Conservation (phyloP, 2,329 filamentous ascomycete species). For the Paraphaeosphaeria sporulosa region DNA sequence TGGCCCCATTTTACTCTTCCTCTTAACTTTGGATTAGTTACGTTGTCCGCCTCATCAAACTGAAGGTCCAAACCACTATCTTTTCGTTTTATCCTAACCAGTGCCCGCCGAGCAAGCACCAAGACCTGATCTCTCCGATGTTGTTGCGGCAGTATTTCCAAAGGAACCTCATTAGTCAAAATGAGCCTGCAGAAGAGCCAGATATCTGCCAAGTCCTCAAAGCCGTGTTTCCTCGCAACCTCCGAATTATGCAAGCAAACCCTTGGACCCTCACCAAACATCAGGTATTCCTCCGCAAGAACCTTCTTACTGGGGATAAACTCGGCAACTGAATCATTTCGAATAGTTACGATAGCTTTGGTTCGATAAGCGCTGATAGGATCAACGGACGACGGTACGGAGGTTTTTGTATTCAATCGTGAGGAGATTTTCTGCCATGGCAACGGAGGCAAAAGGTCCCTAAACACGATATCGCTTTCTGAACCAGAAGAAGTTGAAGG, state of each 20-base stretch:
- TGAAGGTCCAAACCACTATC: constrained; percentile 58
- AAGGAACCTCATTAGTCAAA: constrained; percentile 76
- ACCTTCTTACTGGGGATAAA: constrained; percentile 80
- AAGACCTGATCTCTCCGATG: constrained; percentile 67
- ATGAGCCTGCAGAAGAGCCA: constrained; percentile 85
- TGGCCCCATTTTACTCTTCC: constrained; percentile 63
- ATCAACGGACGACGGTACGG: constrained; percentile 44
- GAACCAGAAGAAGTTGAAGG: constrained; percentile 47
- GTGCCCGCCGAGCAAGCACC: constrained; percentile 71
- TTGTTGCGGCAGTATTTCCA: constrained; percentile 67
- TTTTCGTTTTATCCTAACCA: constrained; percentile 59
- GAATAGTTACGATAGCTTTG: constrained; percentile 77
- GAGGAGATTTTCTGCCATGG: constrained; percentile 60
- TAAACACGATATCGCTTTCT: constrained; percentile 50
- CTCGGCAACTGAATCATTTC: constrained; percentile 66
- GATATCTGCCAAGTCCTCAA: constrained; percentile 76
- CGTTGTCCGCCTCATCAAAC: constrained; percentile 53
- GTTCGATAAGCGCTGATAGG: constrained; percentile 48
- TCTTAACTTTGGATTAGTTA: constrained; percentile 49
- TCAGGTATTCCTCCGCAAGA: constrained; percentile 80
- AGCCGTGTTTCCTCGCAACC: constrained; percentile 75
- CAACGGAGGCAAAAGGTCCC: constrained; percentile 57
- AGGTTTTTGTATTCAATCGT: constrained; percentile 64
- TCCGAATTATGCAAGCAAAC: constrained; percentile 85
- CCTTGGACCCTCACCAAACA: constrained; percentile 82